Conservation (phyloP, 768 basidiomycete species). For the Leccinum boreale region DNA sequence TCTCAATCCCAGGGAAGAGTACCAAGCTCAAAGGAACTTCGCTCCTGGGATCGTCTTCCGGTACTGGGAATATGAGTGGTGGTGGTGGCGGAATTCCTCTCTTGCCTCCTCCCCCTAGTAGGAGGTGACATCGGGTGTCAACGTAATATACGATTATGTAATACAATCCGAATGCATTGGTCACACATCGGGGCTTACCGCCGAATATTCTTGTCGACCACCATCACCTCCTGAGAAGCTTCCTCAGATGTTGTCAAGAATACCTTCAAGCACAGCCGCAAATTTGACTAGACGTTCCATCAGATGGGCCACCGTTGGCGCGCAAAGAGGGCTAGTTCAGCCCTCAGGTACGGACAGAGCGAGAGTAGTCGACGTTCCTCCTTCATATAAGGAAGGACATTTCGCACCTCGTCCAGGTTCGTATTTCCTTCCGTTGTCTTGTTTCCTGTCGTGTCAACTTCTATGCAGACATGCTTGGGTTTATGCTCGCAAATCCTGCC, state of each 20-base stretch:
- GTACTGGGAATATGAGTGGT: slow-evolving; percentile 22
- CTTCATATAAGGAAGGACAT: slow-evolving; percentile 64
- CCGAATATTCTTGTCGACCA: slow-evolving; percentile 8
- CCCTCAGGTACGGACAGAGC: slow-evolving; percentile 82
- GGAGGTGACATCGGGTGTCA: slow-evolving; percentile 34
- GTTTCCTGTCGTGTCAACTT: neutral
- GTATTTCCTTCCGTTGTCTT: slow-evolving; percentile 7
- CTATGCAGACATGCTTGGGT: slow-evolving; percentile 78
- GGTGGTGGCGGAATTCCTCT: slow-evolving; percentile 51
- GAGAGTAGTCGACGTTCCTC: slow-evolving; percentile 77
- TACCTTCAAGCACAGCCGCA: slow-evolving; percentile 39
- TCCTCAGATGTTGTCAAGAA: slow-evolving; percentile 53
- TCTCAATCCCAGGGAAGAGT: slow-evolving; percentile 80
- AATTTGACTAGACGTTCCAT: slow-evolving; percentile 28
- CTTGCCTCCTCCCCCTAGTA: slow-evolving; percentile 83
- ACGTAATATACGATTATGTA: slow-evolving; percentile 20
- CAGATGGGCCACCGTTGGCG: slow-evolving; percentile 18
- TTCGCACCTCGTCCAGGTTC: slow-evolving; percentile 70
- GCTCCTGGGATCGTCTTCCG: slow-evolving; percentile 36
- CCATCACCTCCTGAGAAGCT: slow-evolving; percentile 8
- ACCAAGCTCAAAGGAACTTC: slow-evolving; percentile 36
- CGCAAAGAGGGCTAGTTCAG: slow-evolving; percentile 67
- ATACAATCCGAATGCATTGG: slow-evolving; percentile 5
- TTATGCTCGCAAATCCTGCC: slow-evolving; percentile 67
- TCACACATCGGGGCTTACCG: slow-evolving; percentile 3